Conservation (phyloP, 805 yeast species). For the Groenewaldozyma salmanticensis region DNA sequence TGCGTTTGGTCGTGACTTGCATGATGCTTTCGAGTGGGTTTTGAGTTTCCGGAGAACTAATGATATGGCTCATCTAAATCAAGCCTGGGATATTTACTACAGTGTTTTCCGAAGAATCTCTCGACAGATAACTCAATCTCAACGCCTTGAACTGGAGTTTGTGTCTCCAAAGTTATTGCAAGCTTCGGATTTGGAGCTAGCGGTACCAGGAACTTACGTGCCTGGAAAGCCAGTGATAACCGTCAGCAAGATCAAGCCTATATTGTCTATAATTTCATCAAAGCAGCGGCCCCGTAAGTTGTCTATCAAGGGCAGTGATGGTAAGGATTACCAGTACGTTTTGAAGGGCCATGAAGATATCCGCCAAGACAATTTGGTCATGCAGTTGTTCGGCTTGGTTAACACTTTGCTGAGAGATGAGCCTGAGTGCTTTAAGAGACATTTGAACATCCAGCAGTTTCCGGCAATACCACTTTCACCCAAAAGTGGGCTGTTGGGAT, state of each 20-base stretch:
- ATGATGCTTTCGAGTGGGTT: constrained; percentile 92
- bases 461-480: constrained; percentile 96
- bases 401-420: constrained; percentile 83
- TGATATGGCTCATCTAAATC: constrained; percentile 81
- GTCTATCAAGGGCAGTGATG: constrained; percentile 78
- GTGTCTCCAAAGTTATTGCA: constrained; percentile 84
- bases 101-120: constrained; percentile 86
- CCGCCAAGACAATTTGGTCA: constrained; percentile 92
- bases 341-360: constrained; percentile 97
- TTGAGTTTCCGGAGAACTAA: constrained; percentile 73
- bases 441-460: constrained; percentile 81
- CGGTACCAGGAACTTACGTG: constrained; percentile 87
- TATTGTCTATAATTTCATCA: constrained; percentile 78
- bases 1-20: constrained; percentile 86
- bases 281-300: constrained; percentile 92
- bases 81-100: constrained; percentile 96
- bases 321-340: constrained; percentile 72
- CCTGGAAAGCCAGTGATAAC: constrained; percentile 73
- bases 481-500: constrained; percentile 88
- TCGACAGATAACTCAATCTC: constrained; percentile 79
- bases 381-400: constrained; percentile 95
- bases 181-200: constrained; percentile 71
- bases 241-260: constrained; percentile 70
- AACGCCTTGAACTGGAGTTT: constrained; percentile 78
- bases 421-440: constrained; percentile 93